A percentile compares a stretch with the other conserved stretches of the same genome.
Conservation (phyloP, 331 rosid species). For the Prunus yedoensis region DNA sequence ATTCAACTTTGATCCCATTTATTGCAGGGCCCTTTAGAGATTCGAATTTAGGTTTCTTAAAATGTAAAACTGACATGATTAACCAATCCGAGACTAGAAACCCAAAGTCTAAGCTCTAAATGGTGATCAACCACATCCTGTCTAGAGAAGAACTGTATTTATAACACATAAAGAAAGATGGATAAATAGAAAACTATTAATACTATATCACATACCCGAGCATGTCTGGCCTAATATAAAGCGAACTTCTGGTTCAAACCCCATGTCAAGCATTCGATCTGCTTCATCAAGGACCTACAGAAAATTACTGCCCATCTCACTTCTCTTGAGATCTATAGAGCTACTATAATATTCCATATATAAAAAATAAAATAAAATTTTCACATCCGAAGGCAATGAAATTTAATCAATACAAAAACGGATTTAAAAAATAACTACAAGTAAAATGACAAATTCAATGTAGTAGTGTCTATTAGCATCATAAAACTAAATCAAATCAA, state of each 20-base stretch:
- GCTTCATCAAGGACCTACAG: constrained; percentile 97
- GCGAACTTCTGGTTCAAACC: constrained; percentile 95
- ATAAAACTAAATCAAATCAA: too few species aligned
- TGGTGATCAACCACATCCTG: too few species aligned
- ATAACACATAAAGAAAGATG: neutral
- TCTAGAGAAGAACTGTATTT: too few species aligned
- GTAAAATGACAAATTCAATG: neutral
- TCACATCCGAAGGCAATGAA: neutral
- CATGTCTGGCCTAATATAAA: constrained; percentile 79
- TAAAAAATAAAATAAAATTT: neutral
- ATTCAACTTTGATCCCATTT: too few species aligned
- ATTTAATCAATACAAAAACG: neutral
- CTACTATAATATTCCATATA: neutral
- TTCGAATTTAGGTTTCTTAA: too few species aligned
- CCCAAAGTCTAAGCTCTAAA: too few species aligned
- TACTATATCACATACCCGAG: constrained; percentile 46
- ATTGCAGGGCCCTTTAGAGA: too few species aligned
- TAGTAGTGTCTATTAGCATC: neutral
- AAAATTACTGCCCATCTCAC: constrained; percentile 6
- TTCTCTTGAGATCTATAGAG: neutral
- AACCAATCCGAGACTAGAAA: too few species aligned
- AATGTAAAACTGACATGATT: too few species aligned
- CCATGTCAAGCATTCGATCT: constrained; percentile 98
- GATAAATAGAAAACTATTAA: neutral
- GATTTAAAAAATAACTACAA: neutral